These are phyloP conservation scores for Suillus fuscotomentosus DNA, from an alignment of 768 basidiomycete species.

Conservation along the genomic window DNA sequence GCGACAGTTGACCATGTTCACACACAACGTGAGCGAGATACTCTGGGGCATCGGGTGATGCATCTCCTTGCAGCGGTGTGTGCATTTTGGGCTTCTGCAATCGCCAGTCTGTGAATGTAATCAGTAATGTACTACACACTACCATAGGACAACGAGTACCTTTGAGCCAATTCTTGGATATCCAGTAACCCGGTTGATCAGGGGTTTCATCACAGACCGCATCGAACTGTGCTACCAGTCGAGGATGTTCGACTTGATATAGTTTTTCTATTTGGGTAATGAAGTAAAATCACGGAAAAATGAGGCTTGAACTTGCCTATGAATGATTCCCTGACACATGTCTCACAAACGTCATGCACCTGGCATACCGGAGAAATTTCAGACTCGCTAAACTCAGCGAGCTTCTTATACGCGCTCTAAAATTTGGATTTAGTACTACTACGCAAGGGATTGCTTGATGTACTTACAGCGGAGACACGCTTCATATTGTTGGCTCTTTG, in stretches of 20 bases:
- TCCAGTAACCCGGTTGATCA: conserved; percentile 56
- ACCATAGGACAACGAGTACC: conserved; percentile 40
- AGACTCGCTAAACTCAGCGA: conserved; percentile 40
- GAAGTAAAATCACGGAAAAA: conserved; percentile 2
- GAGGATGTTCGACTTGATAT: conserved; percentile 69
- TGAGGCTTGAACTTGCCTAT: conserved; percentile 39
- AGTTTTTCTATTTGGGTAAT: conserved; percentile 50
- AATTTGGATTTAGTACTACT: background rate
- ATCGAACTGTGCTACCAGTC: conserved; percentile 58
- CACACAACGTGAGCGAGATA: conserved; percentile 65
- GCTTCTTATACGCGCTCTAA: conserved; percentile 26
- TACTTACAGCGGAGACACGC: conserved; percentile 53
- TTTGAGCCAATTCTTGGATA: conserved; percentile 79
- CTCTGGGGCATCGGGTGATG: conserved; percentile 59
- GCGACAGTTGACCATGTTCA: conserved; percentile 63
- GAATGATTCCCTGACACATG: conserved; percentile 59
- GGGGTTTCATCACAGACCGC: conserved; percentile 42
- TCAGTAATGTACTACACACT: conserved; percentile 1
- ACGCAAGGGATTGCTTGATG: background rate
- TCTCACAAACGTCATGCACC: conserved; percentile 54
- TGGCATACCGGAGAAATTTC: conserved; percentile 47
- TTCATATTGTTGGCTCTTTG: conserved; percentile 62
- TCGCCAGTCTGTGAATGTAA: conserved; percentile 62
- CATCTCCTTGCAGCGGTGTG: conserved; percentile 52
- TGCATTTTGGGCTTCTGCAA: conserved; percentile 78